Base-by-base conservation (phyloP, 441 rosid species). In the Arabidopsis hybrid region DNA sequence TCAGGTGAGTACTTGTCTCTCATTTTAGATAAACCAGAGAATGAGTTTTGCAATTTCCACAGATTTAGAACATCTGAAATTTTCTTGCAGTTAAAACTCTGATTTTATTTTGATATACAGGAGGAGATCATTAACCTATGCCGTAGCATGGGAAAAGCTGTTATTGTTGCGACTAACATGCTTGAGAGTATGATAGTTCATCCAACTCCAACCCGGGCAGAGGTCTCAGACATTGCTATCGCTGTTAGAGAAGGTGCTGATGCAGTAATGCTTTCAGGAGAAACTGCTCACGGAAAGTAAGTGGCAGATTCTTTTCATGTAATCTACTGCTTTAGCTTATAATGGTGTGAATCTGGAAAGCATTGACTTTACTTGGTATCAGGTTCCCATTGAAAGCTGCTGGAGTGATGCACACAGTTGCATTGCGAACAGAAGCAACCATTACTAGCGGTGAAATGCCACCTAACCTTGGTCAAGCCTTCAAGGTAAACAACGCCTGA, bases 221-320 rank as follows among this genome's bases (percentile, higher is more conserved):
- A 95, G 87, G 99, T 95, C 46, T 93, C 99, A 39, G 98, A 95
- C 81, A 95, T 95, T 80, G 98, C 98, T 60, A 91, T 92, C 16
- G 97, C 98, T 76, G 98, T 95, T 73, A 85, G 97, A 50, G 99
- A 95, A 86, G 96, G 98, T 78, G 92, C 99, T 64, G 99, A 95
- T 84, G 96, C 93, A 10, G 89, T 95, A 8, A 95, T 95, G 98
- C 99, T 95, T 82, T 93, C 99, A 56, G 97, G 98, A 78, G 99
- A 95, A 85, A 95, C 98, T 77, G 97, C 98, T 78, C 93, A 95
- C 50, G 98, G 97, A 65, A 95, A 95, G 99, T 95, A 79, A 83
- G 97, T 80, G 47, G 10, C 31, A 1, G 59, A 38, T 40, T 62
- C 9, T 21, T 0, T 68, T 16, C 38, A 29, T 21, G 13, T 38